Percentiles rank a stretch among this genome's conserved stretches.
Conservation (phyloP, 345 rosid species). For the Sonneratia caseolaris region DNA sequence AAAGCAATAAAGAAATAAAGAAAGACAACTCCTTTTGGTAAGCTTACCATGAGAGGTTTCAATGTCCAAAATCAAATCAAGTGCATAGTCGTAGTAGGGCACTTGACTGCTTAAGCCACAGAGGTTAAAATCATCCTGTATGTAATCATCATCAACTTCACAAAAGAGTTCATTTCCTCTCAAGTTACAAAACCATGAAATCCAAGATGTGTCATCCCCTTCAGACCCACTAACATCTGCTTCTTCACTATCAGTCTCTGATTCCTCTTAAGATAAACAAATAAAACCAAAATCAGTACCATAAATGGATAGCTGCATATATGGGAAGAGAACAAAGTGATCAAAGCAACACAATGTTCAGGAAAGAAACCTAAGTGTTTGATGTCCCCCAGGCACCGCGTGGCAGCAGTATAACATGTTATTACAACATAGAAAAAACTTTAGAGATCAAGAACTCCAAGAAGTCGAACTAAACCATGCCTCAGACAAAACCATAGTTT, state of each 20-base stretch:
- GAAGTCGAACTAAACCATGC: neutral
- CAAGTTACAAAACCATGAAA: conserved; percentile 89
- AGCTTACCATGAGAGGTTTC: conserved; percentile 84
- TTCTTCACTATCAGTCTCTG: conserved; percentile 88
- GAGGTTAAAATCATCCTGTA: conserved; percentile 93
- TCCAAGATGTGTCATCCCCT: conserved; percentile 97
- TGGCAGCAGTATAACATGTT: neutral
- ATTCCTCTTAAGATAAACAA: conserved; percentile 43
- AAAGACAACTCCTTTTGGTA: neutral
- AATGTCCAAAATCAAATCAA: conserved; percentile 91
- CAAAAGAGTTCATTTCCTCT: conserved; percentile 96
- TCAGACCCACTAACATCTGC: conserved; percentile 96
- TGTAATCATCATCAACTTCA: conserved; percentile 97
- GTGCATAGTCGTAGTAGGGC: conserved; percentile 93
- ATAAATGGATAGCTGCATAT: neutral
- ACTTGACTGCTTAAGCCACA: conserved; percentile 95
- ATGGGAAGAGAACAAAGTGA: neutral
- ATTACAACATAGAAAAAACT: neutral
- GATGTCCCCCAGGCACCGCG: neutral
- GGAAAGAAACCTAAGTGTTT: neutral
- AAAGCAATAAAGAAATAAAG: neutral
- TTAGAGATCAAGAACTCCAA: neutral
- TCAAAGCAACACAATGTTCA: neutral
- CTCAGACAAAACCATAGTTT: neutral
- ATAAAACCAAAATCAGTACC: conserved; percentile 1